Evolutionary conservation across 306 rosid genomes (phyloP), one percentile per base, ranked within the genome.

Genomic region (Sophora flavescens): DNA sequence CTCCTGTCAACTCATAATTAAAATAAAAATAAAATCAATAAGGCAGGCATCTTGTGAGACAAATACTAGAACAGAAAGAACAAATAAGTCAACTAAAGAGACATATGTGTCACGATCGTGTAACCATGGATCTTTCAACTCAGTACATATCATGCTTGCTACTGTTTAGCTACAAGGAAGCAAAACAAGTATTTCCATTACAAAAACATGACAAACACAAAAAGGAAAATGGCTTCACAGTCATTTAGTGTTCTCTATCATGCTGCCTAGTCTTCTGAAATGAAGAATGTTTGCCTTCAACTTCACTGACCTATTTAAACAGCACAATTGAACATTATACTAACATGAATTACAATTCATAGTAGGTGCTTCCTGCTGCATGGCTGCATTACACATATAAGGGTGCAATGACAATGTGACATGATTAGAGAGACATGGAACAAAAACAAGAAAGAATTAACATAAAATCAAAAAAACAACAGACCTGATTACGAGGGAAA

Each of bases 401-500:
- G 15, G 47, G 62, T 42, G 62, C 62, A 81, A 78, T 71, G 73
- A 76, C 38, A 80, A 67, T 42, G 57, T 72, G 30, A 32, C 63
- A 85, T 30, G 54, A 60, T 58, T 17, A 65, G 36, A 50, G 60
- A 32, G 15, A 71, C 54, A 57, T 17, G 39, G 42, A 45, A 56
- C 53, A 60, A 62, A 65, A 11, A 30, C 13, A 6, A 57, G 1
- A 0, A 9, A 17, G 36, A 57, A 75, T 64, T 18, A 39, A 64
- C 51, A 76, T 41, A 80, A 41, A 48, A 65, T 10, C 41, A 42
- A 77, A 60, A 60, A 80, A 60, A 47, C 38, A 63, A 61, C 88
- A 12, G 0, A 95, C 99, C 99, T 80, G 90, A 64, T 88, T 86
- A 14, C 92, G 97, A 71, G 99, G 99, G 47, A 96, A 92, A 83